Evolutionary conservation across 2,329 filamentous ascomycete species (phyloP).

Genomic region (Penicillium sp.): DNA sequence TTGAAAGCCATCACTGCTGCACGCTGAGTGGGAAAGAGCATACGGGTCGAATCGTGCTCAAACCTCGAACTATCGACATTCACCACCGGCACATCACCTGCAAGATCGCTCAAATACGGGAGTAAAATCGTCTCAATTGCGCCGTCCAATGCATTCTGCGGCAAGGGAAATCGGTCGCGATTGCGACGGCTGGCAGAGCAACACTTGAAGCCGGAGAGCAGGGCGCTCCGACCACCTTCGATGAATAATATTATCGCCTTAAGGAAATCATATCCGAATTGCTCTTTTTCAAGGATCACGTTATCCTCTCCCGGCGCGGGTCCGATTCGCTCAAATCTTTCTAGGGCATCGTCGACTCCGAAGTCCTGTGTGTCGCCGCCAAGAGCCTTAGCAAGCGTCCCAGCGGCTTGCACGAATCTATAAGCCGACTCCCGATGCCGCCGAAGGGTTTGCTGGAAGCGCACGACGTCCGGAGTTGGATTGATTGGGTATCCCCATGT

Average conservation of each 20-base stretch:
- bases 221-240: constrained; percentile 60
- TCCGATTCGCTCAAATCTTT: constrained; percentile 55
- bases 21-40: constrained; percentile 58
- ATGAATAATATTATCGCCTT: constrained; percentile 68
- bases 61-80: constrained; percentile 65
- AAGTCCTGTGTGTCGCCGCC: constrained; percentile 57
- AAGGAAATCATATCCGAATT: constrained; percentile 68
- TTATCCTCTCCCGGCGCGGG: constrained; percentile 52
- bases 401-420: constrained; percentile 67
- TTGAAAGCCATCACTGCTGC: constrained; percentile 63
- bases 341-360: constrained; percentile 43
- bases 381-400: constrained; percentile 61
- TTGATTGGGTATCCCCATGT: constrained; percentile 65
- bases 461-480: constrained; percentile 57
- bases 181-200: constrained; percentile 46
- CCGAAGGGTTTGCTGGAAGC: constrained; percentile 61
- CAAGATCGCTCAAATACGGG: constrained; percentile 62
- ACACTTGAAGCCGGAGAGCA: constrained; percentile 63
- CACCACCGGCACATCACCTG: constrained; percentile 55
- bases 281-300: constrained; percentile 47
- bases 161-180: constrained; percentile 57
- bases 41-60: constrained; percentile 58
- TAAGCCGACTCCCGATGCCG: constrained; percentile 60
- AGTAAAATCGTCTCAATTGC: constrained; percentile 63
- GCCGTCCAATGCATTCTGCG: constrained; percentile 53